These are phyloP conservation scores for Calocera viscosa DNA, from an alignment of 768 basidiomycete species.

Conservation along the genomic window DNA sequence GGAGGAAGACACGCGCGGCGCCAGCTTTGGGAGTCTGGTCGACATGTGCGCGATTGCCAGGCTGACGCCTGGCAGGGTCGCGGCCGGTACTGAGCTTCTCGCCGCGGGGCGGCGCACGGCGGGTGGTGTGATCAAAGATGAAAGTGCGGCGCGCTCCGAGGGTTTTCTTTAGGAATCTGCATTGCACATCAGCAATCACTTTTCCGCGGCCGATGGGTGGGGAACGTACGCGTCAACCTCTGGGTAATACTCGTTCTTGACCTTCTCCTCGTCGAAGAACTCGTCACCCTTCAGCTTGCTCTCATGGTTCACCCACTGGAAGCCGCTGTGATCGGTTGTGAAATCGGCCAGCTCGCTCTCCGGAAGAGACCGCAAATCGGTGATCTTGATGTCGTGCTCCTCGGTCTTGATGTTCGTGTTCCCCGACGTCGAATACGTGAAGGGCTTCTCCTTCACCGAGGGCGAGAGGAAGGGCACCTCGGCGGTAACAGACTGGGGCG, in stretches of 20 bases:
- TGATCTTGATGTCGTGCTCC: slow-evolving; percentile 2
- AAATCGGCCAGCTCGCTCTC: slow-evolving; percentile 13
- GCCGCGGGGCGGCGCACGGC: slow-evolving; percentile 22
- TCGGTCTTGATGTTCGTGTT: slow-evolving; percentile 10
- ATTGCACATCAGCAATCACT: too few species aligned
- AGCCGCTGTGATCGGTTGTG: slow-evolving; percentile 33
- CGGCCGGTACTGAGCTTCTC: not conserved
- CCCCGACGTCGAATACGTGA: not conserved
- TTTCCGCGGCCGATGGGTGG: not conserved
- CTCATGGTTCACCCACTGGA: slow-evolving; percentile 29
- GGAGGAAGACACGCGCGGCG: slow-evolving; percentile 29
- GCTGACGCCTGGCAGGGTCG: not conserved
- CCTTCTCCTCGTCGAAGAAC: not conserved
- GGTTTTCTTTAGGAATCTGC: not conserved
- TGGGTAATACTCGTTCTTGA: not conserved
- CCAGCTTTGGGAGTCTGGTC: slow-evolving; percentile 34
- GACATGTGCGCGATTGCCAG: slow-evolving; percentile 30
- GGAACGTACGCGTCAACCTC: not conserved
- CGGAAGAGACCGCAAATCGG: slow-evolving; percentile 17
- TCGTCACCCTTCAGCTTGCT: slow-evolving; percentile 23
- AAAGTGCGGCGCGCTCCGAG: not conserved
- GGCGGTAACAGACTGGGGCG: slow-evolving; percentile 7
- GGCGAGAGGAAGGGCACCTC: slow-evolving; percentile 12
- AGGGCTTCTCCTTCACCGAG: slow-evolving; percentile 10
- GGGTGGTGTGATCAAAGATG: slow-evolving; percentile 13